Conservation (phyloP, 139 green algal species). For the Mychonastes homosphaera region DNA sequence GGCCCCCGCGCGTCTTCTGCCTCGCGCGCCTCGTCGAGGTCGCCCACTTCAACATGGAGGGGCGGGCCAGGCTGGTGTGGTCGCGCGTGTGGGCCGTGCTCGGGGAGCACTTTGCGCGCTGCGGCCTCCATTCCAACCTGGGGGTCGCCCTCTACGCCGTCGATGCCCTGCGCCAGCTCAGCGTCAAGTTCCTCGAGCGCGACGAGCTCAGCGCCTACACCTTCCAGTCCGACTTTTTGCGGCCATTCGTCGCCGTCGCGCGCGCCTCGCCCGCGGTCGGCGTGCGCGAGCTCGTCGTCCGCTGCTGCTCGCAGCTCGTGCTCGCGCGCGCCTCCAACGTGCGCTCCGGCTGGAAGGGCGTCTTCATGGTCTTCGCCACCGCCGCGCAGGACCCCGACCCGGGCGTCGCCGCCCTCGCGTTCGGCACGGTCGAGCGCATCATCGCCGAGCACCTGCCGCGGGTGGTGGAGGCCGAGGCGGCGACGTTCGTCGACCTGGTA, state of each 20-base stretch:
- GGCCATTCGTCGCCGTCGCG: constrained; percentile 97
- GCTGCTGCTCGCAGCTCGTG: constrained; percentile 86
- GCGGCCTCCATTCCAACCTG: constrained; percentile 69
- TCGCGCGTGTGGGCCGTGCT: constrained; percentile 88
- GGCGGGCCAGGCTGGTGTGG: constrained; percentile 88
- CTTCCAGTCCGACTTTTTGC: constrained; percentile 95
- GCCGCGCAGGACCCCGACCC: constrained; percentile 58
- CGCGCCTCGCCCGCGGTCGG: constrained; percentile 55
- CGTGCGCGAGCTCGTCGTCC: constrained; percentile 96
- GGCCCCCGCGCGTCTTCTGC: constrained; percentile 73
- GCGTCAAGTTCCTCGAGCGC: constrained; percentile 88
- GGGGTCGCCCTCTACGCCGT: constrained; percentile 77
- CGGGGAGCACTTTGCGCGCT: constrained; percentile 83
- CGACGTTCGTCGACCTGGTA: constrained; percentile 97
- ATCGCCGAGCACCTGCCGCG: constrained; percentile 86
- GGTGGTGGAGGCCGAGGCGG: constrained; percentile 79
- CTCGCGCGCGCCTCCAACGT: constrained; percentile 83
- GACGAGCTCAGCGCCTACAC: constrained; percentile 98
- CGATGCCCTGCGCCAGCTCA: constrained; percentile 34
- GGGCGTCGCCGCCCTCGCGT: constrained; percentile 75
- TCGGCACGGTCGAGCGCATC: constrained; percentile 96
- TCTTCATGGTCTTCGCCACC: constrained; percentile 99
- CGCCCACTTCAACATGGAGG: constrained; percentile 94
- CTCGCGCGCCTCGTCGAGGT: constrained; percentile 96
- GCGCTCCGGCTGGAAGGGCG: constrained; percentile 95